Conservation (phyloP, 352 stramenopile species). For the Aphanomyces astaci region DNA sequence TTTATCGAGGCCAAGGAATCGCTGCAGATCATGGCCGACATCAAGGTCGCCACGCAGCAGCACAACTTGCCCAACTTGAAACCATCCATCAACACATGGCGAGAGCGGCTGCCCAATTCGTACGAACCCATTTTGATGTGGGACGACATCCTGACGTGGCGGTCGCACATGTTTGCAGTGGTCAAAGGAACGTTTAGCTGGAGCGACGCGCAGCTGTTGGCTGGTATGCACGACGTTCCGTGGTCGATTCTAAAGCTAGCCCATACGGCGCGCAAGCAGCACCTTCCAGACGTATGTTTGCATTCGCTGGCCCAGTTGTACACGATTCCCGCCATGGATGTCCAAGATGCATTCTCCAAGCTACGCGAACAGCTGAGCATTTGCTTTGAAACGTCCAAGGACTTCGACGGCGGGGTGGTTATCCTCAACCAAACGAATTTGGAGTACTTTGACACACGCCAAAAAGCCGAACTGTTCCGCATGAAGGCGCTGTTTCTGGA, state of each 20-base stretch:
- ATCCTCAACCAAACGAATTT: constrained; percentile 92
- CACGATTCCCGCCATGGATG: constrained; percentile 85
- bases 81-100: constrained; percentile 88
- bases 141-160: constrained; percentile 91
- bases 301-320: constrained; percentile 82
- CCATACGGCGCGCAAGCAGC: constrained; percentile 86
- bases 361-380: constrained; percentile 89
- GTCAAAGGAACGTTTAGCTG: constrained; percentile 84
- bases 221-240: constrained; percentile 87
- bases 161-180: constrained; percentile 88
- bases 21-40: constrained; percentile 86
- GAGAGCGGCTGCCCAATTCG: constrained; percentile 88
- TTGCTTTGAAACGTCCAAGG: constrained; percentile 83
- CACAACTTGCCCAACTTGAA: constrained; percentile 88
- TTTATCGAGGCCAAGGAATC: constrained; percentile 91
- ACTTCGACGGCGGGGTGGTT: constrained; percentile 81
- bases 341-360: constrained; percentile 89
- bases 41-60: constrained; percentile 69
- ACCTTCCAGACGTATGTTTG: constrained; percentile 79
- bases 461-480: constrained; percentile 90
- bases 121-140: constrained; percentile 89
- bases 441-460: constrained; percentile 86
- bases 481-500: constrained; percentile 87
- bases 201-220: constrained; percentile 83
- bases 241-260: constrained; percentile 90